A percentile compares a stretch with the other conserved stretches of the same genome.
These are phyloP conservation scores for Dalechampia spathulata DNA, from an alignment of 441 rosid species.

Conservation along the genomic window DNA sequence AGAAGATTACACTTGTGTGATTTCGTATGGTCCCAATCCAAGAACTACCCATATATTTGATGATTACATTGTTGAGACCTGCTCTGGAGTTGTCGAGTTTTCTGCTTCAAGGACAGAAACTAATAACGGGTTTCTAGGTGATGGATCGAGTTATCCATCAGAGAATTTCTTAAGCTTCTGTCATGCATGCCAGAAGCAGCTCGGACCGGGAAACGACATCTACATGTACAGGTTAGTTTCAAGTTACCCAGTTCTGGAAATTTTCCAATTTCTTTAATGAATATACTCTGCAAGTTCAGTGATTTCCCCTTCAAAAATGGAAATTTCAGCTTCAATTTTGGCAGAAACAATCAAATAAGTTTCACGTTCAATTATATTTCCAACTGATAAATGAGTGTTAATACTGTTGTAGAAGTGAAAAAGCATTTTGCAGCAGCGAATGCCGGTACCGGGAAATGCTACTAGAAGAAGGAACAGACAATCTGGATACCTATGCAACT, in stretches of 20 bases:
- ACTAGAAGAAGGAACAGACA: slow-evolving; percentile 36
- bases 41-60: slow-evolving; percentile 80
- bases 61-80: slow-evolving; percentile 64
- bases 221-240: slow-evolving; percentile 79
- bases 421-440: slow-evolving; percentile 85
- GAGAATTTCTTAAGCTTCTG: slow-evolving; percentile 70
- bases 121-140: slow-evolving; percentile 13
- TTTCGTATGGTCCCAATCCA: slow-evolving; percentile 81
- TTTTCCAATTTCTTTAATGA: slow-evolving; percentile 5
- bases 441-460: slow-evolving; percentile 68
- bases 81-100: slow-evolving; percentile 35
- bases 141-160: slow-evolving; percentile 28
- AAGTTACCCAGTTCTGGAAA: slow-evolving; percentile 10
- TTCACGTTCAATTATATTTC: too few species aligned
- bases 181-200: slow-evolving; percentile 65
- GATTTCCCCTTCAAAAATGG: too few species aligned
- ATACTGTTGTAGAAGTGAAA: slow-evolving; percentile 67
- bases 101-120: slow-evolving; percentile 20
- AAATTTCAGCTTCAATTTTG: too few species aligned
- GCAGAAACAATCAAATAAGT: too few species aligned
- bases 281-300: too few species aligned
- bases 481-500: slow-evolving; percentile 18
- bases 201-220: slow-evolving; percentile 73
- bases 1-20: slow-evolving; percentile 92
- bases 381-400: too few species aligned